Evolutionary conservation across 2,329 filamentous ascomycete genomes (phyloP).

Genomic region (Lachnellula cervina): DNA sequence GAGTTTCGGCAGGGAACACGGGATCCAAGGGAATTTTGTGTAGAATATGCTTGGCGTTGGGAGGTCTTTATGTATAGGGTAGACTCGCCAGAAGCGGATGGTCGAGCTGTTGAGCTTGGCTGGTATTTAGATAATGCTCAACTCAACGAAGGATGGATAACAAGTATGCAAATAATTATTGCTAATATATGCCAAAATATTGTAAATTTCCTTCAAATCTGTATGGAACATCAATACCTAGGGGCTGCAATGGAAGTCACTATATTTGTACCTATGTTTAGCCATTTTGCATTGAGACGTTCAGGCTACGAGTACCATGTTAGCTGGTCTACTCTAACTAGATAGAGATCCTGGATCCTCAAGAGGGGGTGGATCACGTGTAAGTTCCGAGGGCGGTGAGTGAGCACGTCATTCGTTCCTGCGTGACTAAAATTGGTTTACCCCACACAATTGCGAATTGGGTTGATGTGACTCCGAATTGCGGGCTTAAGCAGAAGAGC

Average conservation of each 20-base stretch:
- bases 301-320: too few relatives aligned
- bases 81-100: not conserved
- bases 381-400: not conserved
- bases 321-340: too few relatives aligned
- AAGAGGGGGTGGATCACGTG: too few relatives aligned
- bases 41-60: constrained; percentile 6
- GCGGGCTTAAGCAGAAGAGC: too few relatives aligned
- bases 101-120: not conserved
- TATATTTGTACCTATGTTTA: too few relatives aligned
- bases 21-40: constrained; percentile 5
- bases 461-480: not conserved
- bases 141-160: not conserved
- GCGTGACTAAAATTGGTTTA: not conserved
- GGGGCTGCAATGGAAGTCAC: too few relatives aligned
- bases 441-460: not conserved
- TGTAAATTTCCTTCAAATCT: too few relatives aligned
- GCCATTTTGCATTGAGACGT: too few relatives aligned
- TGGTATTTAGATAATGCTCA: not conserved
- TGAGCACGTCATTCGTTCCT: constrained; percentile 1
- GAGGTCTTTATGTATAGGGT: not conserved
- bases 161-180: not conserved
- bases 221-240: too few relatives aligned
- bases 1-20: constrained; percentile 14
- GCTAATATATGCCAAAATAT: not conserved
- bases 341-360: too few relatives aligned